Conservation (phyloP, 2,329 filamentous ascomycete genomes). For the Alternaria tenuissima region DNA sequence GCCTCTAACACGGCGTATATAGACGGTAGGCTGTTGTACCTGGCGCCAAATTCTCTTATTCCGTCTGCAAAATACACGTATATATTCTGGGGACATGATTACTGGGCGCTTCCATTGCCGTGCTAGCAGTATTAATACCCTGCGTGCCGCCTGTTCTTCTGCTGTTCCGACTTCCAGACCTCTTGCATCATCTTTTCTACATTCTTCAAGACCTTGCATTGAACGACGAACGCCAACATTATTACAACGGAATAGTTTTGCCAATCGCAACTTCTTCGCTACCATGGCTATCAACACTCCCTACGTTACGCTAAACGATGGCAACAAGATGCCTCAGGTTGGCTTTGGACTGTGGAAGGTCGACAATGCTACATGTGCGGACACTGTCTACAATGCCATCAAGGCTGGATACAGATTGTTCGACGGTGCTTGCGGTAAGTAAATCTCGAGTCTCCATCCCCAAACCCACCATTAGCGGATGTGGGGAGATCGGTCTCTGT, state of each 20-base stretch:
- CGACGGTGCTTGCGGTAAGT: constrained; percentile 50
- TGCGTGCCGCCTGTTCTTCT: constrained; percentile 22
- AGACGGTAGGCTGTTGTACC: constrained; percentile 25
- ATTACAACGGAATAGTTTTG: constrained; percentile 7
- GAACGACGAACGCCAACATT: constrained; percentile 13
- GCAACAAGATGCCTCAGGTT: constrained; percentile 49
- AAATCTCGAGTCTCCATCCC: neutral
- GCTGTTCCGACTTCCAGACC: constrained; percentile 16
- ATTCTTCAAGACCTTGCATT: constrained; percentile 12
- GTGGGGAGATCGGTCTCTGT: neutral
- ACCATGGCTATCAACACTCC: constrained; percentile 41
- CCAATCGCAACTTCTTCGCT: constrained; percentile 26
- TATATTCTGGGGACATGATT: constrained; percentile 26
- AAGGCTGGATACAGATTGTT: constrained; percentile 50
- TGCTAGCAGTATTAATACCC: constrained; percentile 34
- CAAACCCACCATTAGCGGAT: neutral
- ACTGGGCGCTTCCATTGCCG: constrained; percentile 24
- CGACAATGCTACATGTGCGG: constrained; percentile 42
- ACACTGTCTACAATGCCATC: constrained; percentile 49
- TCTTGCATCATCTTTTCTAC: constrained; percentile 13
- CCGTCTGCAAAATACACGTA: constrained; percentile 21
- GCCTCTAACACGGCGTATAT: constrained; percentile 33
- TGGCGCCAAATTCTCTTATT: constrained; percentile 23
- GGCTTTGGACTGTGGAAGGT: constrained; percentile 49
- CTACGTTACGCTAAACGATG: constrained; percentile 45